Evolutionary conservation across 2,329 filamentous ascomycete genomes (phyloP).

Genomic region (Immersiporthe knoxdaviesiana): DNA sequence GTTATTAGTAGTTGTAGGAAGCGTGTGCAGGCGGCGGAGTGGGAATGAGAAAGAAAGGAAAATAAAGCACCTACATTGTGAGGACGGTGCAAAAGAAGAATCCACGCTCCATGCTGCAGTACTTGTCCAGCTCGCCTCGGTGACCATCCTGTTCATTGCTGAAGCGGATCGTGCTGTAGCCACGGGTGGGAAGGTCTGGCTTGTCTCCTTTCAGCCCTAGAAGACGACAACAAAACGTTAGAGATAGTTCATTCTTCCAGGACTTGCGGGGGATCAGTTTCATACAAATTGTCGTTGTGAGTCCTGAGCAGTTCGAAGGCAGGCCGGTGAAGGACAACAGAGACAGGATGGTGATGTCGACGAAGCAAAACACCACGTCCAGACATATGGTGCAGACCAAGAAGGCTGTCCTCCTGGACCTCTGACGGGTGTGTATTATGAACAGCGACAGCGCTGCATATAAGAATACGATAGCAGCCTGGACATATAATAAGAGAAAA

Average conservation of each 20-base stretch:
- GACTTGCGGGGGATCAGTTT: neutral
- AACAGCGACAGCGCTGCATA: slow-evolving; percentile 40
- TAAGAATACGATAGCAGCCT: slow-evolving; percentile 38
- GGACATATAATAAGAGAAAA: neutral
- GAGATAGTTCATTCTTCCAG: neutral
- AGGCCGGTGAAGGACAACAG: slow-evolving; percentile 40
- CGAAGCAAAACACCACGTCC: slow-evolving; percentile 39
- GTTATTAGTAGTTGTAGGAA: no score
- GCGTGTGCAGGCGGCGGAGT: neutral
- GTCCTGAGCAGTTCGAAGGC: slow-evolving; percentile 40
- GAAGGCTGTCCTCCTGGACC: slow-evolving; percentile 34
- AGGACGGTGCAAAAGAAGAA: slow-evolving; percentile 40
- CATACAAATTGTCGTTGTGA: slow-evolving; percentile 33
- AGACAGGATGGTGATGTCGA: slow-evolving; percentile 40
- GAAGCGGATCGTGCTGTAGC: slow-evolving; percentile 39
- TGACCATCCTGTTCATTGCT: slow-evolving; percentile 34
- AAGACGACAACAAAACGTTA: neutral
- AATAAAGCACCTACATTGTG: slow-evolving; percentile 36
- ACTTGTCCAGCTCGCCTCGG: slow-evolving; percentile 37
- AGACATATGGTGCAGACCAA: slow-evolving; percentile 36
- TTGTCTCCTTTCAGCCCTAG: slow-evolving; percentile 11
- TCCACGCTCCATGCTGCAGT: slow-evolving; percentile 38
- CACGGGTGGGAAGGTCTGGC: neutral
- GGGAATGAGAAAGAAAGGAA: neutral
- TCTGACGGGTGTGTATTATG: slow-evolving; percentile 37